Evolutionary conservation across 495 filamentous ascomycete genomes (phyloP), one percentile per base, ranked within the genome.

Genomic region (Umbilicaria muhlenbergii): DNA sequence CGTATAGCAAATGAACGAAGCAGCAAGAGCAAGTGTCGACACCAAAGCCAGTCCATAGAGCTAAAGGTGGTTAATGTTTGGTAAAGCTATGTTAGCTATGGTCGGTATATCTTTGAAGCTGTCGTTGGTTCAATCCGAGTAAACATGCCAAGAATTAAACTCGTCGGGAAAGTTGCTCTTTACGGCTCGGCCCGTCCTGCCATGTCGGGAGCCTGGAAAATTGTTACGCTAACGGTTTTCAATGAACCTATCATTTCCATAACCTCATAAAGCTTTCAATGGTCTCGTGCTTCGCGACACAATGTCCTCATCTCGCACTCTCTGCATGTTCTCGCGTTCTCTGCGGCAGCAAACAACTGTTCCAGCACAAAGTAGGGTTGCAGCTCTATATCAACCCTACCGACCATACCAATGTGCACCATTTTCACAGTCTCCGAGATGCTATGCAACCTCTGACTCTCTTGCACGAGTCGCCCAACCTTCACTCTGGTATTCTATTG

Each of bases 401-500:
- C 24, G 24, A 10, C 24, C 24, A 28, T 28, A 28, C 24, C 24
- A 28, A 6, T 17, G 17, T 21, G 14, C 38, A 5, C 17, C 35
- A 37, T 5, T 37, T 37, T 11, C 35, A 18, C 14, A 37, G 10
- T 3, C 3, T 21, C 17, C 35, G 32, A 43, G 47, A 45, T 31
- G 34, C 32, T 39, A 47, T 42, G 36, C 63, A 12, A 59, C 54
- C 41, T 59, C 63, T 21, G 49, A 58, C 39, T 47, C 59, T 2
- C 55, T 75, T 17, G 79, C 77, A 24, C 75, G 70, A 45, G 62
- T 87, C 47, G 66, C 69, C 15, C 73, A 83, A 45, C 55, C 71
- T 6, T 75, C 77, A 3, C 70, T 87, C 59, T 92, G 85, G 85
- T 66, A 64, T 35, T 73, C 71, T 3, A 58, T 91, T 45, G 67